Evolutionary conservation across 148 eudicot species (phyloP), one percentile per base, ranked within the genome.

Genomic region (Rhododendron ovatum): DNA sequence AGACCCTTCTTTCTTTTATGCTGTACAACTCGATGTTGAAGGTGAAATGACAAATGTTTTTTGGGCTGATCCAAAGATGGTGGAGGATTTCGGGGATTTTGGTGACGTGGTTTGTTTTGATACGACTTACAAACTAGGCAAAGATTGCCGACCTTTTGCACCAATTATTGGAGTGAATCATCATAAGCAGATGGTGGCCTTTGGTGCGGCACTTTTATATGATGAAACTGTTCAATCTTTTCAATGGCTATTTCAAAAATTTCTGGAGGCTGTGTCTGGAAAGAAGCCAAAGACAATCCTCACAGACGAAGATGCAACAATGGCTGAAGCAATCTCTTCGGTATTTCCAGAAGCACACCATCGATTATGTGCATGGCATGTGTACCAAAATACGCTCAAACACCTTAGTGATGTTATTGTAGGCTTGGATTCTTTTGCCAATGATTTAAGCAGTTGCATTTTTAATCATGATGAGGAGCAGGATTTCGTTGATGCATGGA

Each of bases 161-260:
- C 78, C 86, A 48, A 87, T 90, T 81, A 78, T 85, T 80, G 89
- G 88, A 20, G 73, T 84, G 12, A 91, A 91, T 88, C 84, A 91
- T 81, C 88, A 89, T 61, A 86, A 81, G 79, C 86, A 89, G 81
- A 69, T 85, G 65, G 35, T 79, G 30, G 55, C 87, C 26, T 91
- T 86, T 57, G 90, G 92, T 13, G 90, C 87, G 22, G 84, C 88
- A 59, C 73, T 89, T 65, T 39, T 91, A 18, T 86, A 89, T 85
- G 92, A 91, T 86, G 89, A 88, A 51, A 88, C 90, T 26, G n/a
- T 63, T 55, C 81, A 74, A 37, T 81, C 88, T n/a, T 85, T 89
- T 81, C 45, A 50, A 82, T 90, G 91, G 91, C 84, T 89, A 43
- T 90, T 90, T 85, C 87, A 74, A n/a, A 90, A 89, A 10, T 90